phyloP scores from a whole-genome alignment of 305 asterid genomes.

The Fraxinus platypoda region DNA sequence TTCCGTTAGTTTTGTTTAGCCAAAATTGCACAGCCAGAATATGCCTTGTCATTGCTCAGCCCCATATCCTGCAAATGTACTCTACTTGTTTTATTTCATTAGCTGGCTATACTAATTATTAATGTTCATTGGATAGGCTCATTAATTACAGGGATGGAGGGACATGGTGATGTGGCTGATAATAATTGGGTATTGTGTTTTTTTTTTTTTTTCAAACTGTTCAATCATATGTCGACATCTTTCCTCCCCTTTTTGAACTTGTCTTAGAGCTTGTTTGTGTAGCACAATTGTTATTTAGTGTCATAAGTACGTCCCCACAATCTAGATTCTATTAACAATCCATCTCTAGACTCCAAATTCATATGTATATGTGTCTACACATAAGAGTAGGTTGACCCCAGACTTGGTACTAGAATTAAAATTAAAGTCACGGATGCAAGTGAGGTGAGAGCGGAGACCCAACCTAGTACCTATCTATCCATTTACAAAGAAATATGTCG shows the following conservation, averaged over 20 bases:
- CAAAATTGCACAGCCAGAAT: neutral
- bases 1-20: constrained; percentile 68
- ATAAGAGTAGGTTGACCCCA: neutral
- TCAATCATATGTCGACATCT: no score
- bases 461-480: neutral
- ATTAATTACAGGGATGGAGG: no score
- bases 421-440: neutral
- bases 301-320: neutral
- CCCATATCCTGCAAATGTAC: neutral
- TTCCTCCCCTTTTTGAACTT: no score
- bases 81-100: neutral
- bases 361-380: no score
- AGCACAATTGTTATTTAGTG: neutral
- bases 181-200: no score
- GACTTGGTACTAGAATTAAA: neutral
- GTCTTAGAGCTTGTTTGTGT: no score
- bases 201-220: no score
- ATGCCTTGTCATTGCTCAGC: neutral
- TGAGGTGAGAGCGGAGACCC: neutral
- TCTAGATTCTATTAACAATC: neutral
- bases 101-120: neutral
- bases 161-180: no score
- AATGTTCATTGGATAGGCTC: no score
- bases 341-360: neutral
- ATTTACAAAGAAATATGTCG: neutral